Evolutionary conservation across 1,139 yeast genomes (phyloP).

Genomic region (Sugiyamaella grinbergsii): DNA sequence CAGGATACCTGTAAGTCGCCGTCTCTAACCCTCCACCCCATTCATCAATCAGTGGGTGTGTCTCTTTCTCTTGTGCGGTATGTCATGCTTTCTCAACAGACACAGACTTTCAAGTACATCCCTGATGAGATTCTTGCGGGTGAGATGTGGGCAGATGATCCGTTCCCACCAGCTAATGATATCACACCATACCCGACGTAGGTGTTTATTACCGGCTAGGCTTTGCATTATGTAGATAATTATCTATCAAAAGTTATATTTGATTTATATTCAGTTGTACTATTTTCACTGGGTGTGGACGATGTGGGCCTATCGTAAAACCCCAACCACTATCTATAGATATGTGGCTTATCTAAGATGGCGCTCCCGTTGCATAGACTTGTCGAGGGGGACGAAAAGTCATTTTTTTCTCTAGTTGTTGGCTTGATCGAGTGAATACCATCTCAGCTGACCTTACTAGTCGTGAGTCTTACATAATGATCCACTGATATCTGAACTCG

Average conservation of each 20-base stretch:
- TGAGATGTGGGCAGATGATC: slow-evolving; percentile 34
- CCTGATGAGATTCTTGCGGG: slow-evolving; percentile 30
- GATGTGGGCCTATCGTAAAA: too few species aligned
- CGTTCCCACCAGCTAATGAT: slow-evolving; percentile 31
- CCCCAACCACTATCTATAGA: neutral
- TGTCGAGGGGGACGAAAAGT: too few species aligned
- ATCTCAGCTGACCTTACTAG: too few species aligned
- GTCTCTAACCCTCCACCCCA: slow-evolving; percentile 18
- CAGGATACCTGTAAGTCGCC: slow-evolving; percentile 21
- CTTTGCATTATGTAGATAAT: too few species aligned
- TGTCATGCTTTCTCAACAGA: slow-evolving; percentile 35
- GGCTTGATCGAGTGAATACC: too few species aligned
- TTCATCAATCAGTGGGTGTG: slow-evolving; percentile 25
- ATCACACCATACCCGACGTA: slow-evolving; percentile 9
- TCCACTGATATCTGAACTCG: too few species aligned
- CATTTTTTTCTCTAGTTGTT: too few species aligned
- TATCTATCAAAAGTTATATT: too few species aligned
- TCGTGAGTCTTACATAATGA: too few species aligned
- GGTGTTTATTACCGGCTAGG: neutral
- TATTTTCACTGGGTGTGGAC: too few species aligned
- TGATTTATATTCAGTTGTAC: too few species aligned
- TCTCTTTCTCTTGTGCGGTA: slow-evolving; percentile 34
- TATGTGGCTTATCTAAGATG: neutral
- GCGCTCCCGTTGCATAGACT: neutral
- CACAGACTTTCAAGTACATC: slow-evolving; percentile 29